Base-by-base conservation (phyloP, 805 yeast species). In the Myxozyma mucilagina region DNA sequence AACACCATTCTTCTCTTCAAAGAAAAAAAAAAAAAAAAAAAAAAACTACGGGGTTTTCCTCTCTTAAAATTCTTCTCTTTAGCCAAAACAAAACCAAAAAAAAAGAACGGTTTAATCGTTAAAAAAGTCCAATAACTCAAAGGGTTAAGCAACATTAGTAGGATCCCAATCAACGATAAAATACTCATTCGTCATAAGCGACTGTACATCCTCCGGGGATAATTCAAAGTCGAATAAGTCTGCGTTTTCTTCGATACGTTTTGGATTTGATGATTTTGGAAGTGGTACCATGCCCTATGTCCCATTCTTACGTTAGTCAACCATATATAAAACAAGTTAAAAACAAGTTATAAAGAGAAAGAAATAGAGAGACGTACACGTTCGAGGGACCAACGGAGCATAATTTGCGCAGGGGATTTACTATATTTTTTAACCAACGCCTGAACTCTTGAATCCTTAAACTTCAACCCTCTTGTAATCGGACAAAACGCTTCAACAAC, bases 401-500 rank as follows among this genome's bases (percentile, higher is more conserved):
- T 75, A 13, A 88, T 80, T 69, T 87, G 90, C 4, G 86, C 87
- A 18, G 81, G 76, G 8, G 86, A 69, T 31, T 81, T 78, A 1
- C 78, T 78, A 43, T 80, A 79, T 58, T 79, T 80, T 44, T 78
- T 69, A 36, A 87, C 85, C 61, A 88, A 70, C 45, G 68, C 70
- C 35, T 64, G 72, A 42, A 80, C 68, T 20, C 66, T 63, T 5
- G 73, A 70, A 64, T 78, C 66, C 64, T 72, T 61, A 72, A 67
- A 67, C 47, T 61, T 63, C 35, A 56, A 51, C 9, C 70, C 70
- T 9, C 81, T 81, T 1, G 87, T 85, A 69, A 91, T 80, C 7
- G 97, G 97, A 7, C 94, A 85, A 74, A 82, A 91, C 0, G 96
- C 92, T 71, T 88, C 90, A 10, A 87, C 82, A 5, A 78, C 74